These are phyloP conservation scores for Chaetomiaceae sp. DNA, from an alignment of 2,329 filamentous ascomycete species.

Conservation along the genomic window DNA sequence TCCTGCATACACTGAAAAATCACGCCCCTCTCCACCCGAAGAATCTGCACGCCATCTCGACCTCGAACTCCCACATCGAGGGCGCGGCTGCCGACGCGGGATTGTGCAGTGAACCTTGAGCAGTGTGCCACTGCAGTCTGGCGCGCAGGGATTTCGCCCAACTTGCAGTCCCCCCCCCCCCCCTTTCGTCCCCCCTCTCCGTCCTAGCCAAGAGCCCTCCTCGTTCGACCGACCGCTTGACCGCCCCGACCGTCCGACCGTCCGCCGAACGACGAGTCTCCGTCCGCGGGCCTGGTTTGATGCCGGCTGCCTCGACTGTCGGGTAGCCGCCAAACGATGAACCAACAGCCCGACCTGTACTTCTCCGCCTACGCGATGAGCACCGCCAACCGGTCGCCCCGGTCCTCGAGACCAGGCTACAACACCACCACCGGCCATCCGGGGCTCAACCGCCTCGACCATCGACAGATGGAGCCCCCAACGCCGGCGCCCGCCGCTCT, in stretches of 20 bases:
- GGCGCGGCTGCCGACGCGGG: constrained; percentile 6
- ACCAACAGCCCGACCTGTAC: constrained; percentile 23
- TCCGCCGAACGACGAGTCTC: neutral
- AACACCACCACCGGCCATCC: constrained; percentile 26
- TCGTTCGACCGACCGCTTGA: no score
- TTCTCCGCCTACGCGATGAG: constrained; percentile 21
- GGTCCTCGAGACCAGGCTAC: constrained; percentile 25
- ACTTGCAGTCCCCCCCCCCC: no score
- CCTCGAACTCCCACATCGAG: constrained; percentile 2
- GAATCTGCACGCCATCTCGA: constrained; percentile 19
- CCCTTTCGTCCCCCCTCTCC: no score
- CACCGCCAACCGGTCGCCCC: constrained; percentile 25
- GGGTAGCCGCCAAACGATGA: constrained; percentile 18
- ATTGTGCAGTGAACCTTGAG: neutral
- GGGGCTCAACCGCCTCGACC: constrained; percentile 22
- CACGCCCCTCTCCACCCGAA: constrained; percentile 23
- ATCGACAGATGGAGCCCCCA: constrained; percentile 27
- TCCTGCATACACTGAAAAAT: constrained; percentile 22
- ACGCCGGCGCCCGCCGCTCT: constrained; percentile 22
- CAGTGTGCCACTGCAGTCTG: no score
- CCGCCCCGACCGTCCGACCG: no score
- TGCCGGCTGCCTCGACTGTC: constrained; percentile 16
- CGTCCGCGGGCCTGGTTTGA: constrained; percentile 9
- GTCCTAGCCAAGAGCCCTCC: no score
- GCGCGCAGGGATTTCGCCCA: no score